Percentiles rank a stretch among this genome's conserved stretches.
phyloP scores from a whole-genome alignment of 1,139 yeast genomes.

The Komagataea norvegica region DNA sequence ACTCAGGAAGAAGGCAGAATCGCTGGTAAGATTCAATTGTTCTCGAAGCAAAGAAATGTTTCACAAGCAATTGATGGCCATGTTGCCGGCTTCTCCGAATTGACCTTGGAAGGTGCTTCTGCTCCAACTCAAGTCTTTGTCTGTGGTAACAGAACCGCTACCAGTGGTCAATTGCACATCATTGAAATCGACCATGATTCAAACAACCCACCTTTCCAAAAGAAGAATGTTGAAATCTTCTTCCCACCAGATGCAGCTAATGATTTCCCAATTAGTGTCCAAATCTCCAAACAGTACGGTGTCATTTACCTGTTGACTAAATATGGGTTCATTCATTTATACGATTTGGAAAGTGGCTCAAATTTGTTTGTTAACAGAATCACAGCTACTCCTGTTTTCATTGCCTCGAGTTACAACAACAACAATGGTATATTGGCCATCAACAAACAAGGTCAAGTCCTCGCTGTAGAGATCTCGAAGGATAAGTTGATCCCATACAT shows the following conservation, averaged over 20 bases:
- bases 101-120: conserved; percentile 69
- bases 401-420: conserved; percentile 72
- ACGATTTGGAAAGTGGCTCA: conserved; percentile 88
- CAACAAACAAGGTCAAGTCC: conserved; percentile 92
- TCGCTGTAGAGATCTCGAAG: conserved; percentile 85
- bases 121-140: conserved; percentile 81
- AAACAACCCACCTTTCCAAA: conserved; percentile 79
- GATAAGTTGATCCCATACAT: conserved; percentile 87
- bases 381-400: conserved; percentile 93
- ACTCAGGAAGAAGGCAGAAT: conserved; percentile 93
- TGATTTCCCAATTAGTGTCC: conserved; percentile 95
- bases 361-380: conserved; percentile 95
- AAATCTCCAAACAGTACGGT: conserved; percentile 82
- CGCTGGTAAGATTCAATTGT: conserved; percentile 94
- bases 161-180: conserved; percentile 75
- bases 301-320: conserved; percentile 86
- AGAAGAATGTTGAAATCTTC: conserved; percentile 88
- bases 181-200: conserved; percentile 95
- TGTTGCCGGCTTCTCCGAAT: conserved; percentile 81
- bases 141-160: conserved; percentile 81
- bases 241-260: conserved; percentile 96
- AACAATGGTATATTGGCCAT: conserved; percentile 86
- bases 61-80: conserved; percentile 99
- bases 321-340: conserved; percentile 93
- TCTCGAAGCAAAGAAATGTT: conserved; percentile 79